Percentiles rank a stretch among this genome's conserved stretches.
Conservation (phyloP, 257 asterid species). For the Solanum acaule region DNA sequence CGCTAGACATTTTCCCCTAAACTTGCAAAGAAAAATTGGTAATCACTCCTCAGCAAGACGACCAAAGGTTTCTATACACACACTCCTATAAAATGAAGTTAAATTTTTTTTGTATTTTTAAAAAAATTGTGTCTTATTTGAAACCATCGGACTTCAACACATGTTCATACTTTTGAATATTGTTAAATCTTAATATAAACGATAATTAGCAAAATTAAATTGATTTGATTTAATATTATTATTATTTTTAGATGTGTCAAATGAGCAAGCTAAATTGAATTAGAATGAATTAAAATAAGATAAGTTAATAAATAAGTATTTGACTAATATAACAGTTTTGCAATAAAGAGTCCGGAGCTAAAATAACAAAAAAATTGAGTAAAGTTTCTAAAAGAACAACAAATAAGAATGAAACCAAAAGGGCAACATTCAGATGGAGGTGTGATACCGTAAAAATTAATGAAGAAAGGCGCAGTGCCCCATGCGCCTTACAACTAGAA, state of each 20-base stretch:
- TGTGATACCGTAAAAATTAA: not conserved
- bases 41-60: not conserved
- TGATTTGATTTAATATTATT: not conserved
- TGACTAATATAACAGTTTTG: too few relatives aligned
- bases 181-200: too few relatives aligned
- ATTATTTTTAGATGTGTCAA: not conserved
- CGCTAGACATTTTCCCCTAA: slow-evolving; percentile 6
- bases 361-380: too few relatives aligned
- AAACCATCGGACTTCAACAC: not conserved
- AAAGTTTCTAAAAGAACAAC: too few relatives aligned
- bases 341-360: too few relatives aligned
- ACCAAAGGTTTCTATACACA: not conserved
- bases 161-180: not conserved
- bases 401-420: too few relatives aligned
- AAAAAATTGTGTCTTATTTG: not conserved
- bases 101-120: not conserved
- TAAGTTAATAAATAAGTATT: too few relatives aligned
- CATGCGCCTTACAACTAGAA: too few relatives aligned
- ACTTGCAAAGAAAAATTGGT: not conserved
- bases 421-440: not conserved
- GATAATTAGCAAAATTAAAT: not conserved
- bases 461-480: not conserved
- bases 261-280: not conserved
- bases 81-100: not conserved
- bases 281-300: not conserved